A percentile compares a stretch with the other conserved stretches of the same genome.
These are phyloP conservation scores for Athelia sp. DNA, from an alignment of 1,284 basidiomycete genomes.

Conservation along the genomic window DNA sequence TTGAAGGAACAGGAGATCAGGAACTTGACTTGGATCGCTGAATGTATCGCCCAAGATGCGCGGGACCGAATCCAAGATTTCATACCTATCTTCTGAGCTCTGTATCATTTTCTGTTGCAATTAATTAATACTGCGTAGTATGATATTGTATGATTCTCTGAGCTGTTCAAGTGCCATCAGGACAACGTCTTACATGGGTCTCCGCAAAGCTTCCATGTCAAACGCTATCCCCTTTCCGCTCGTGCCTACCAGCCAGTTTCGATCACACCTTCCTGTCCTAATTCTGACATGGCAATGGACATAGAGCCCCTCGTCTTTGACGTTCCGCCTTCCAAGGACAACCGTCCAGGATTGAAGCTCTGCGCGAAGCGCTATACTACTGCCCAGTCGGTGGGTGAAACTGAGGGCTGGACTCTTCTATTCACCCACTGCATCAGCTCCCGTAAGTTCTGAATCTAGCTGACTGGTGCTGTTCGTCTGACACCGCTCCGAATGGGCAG, in stretches of 20 bases:
- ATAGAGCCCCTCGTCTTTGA: background rate
- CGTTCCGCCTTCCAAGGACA: background rate
- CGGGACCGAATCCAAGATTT: slow-evolving; percentile 91
- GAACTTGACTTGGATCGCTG: slow-evolving; percentile 96
- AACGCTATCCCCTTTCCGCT: too few species aligned
- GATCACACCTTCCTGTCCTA: too few species aligned
- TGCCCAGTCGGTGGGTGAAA: slow-evolving; percentile 4
- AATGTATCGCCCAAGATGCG: slow-evolving; percentile 94
- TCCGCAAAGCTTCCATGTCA: too few species aligned
- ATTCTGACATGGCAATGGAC: background rate
- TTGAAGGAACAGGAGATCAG: slow-evolving; percentile 99
- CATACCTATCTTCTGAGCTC: slow-evolving; percentile 78
- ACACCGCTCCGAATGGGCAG: slow-evolving; percentile 3
- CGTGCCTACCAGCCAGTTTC: too few species aligned
- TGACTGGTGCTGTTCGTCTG: background rate
- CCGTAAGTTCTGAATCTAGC: slow-evolving; percentile 20
- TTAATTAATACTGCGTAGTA: too few species aligned
- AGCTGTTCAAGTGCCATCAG: too few species aligned
- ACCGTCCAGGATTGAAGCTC: slow-evolving; percentile 13
- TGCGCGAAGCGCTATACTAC: slow-evolving; percentile 21
- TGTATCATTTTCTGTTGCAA: too few species aligned
- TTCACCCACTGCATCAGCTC: slow-evolving; percentile 24
- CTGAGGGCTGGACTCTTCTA: slow-evolving; percentile 21
- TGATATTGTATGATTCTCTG: too few species aligned
- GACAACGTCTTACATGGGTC: too few species aligned